A percentile compares a stretch with the other conserved stretches of the same genome.
These are phyloP conservation scores for Clavispora phyllophila DNA, from an alignment of 805 yeast species.

Conservation along the genomic window DNA sequence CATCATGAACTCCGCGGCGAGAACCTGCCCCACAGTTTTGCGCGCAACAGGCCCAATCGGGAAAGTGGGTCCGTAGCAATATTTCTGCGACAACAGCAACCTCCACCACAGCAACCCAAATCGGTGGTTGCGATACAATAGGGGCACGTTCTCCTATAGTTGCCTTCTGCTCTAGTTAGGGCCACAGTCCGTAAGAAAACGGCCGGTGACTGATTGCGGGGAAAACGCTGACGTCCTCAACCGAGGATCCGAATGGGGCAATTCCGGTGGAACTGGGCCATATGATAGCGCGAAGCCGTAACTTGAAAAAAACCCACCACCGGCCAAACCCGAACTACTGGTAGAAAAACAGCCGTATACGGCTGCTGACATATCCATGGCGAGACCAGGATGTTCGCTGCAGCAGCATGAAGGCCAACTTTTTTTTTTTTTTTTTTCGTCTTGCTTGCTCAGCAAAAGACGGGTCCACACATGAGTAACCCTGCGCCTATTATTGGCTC, in stretches of 20 bases:
- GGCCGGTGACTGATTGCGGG: neutral
- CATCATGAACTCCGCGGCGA: no score
- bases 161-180: no score
- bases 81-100: neutral
- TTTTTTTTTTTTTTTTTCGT: no score
- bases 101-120: neutral
- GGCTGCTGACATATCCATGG: no score
- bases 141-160: no score
- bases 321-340: no score
- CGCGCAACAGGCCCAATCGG: neutral
- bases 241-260: neutral
- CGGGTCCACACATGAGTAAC: neutral
- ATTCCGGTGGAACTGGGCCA: neutral
- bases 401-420: no score
- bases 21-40: neutral
- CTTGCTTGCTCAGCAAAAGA: no score
- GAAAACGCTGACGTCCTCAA: neutral
- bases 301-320: neutral
- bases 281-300: neutral
- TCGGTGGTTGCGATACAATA: no score
- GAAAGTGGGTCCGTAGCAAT: neutral
- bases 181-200: no score
- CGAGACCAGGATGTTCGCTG: no score
- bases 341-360: no score
- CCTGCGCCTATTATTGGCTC: conserved; percentile 1